These are phyloP conservation scores for Jimgerdemannia lactiflua DNA, from an alignment of 192 early-diverging fungal genomes.

Conservation along the genomic window DNA sequence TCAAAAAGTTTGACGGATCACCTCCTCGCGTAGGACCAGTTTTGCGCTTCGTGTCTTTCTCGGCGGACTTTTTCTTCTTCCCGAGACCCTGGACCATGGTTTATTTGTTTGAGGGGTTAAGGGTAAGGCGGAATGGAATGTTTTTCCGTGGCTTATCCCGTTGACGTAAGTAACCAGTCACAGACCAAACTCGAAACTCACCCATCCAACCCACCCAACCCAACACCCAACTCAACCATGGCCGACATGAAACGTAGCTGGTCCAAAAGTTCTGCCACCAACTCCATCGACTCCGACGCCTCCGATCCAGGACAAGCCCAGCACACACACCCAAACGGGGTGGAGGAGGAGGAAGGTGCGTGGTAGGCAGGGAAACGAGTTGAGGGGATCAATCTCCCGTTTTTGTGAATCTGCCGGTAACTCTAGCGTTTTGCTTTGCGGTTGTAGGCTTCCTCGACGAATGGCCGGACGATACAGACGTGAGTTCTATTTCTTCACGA, in stretches of 20 bases:
- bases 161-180: no score
- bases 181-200: background rate
- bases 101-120: background rate
- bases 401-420: no score
- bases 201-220: background rate
- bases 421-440: background rate
- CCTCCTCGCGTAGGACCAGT: background rate
- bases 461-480: background rate
- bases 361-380: no score
- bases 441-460: background rate
- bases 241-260: constrained; percentile 7
- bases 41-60: background rate
- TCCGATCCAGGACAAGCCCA: background rate
- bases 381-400: no score
- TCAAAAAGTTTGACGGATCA: background rate
- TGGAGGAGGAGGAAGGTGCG: background rate
- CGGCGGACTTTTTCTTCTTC: background rate
- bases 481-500: background rate
- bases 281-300: constrained; percentile 30
- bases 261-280: constrained; percentile 27
- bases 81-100: background rate
- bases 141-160: background rate
- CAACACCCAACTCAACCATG: constrained; percentile 3
- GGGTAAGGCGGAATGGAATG: background rate
- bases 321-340: background rate